Evolutionary conservation across 768 basidiomycete species (phyloP).

Genomic region (Serendipita vermifera): DNA sequence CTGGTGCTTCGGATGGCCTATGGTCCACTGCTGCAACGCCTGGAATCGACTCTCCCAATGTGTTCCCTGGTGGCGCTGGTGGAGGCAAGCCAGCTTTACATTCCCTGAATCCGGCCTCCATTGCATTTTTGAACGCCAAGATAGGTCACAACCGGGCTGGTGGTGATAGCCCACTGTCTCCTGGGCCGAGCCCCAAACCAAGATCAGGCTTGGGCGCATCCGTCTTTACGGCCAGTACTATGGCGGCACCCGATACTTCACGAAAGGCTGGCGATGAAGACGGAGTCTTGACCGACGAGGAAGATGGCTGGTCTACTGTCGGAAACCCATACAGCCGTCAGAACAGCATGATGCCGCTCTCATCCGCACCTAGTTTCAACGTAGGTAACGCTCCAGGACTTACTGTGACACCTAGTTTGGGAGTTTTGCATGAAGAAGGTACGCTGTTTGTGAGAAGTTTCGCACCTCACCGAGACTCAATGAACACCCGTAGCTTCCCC

Average conservation of each 20-base stretch:
- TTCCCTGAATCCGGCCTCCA: background rate
- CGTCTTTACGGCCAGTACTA: background rate
- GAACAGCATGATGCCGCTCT: constrained; percentile 3
- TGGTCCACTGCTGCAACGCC: constrained; percentile 7
- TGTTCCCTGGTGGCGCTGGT: background rate
- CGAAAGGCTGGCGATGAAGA: background rate
- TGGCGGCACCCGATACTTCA: background rate
- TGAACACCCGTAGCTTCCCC: too few relatives aligned
- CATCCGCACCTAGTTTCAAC: too few relatives aligned
- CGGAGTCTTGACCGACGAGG: background rate
- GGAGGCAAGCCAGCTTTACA: background rate
- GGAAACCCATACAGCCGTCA: constrained; percentile 2
- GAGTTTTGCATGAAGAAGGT: constrained; percentile 7
- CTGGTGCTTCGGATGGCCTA: background rate
- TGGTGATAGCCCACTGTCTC: background rate
- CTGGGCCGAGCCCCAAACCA: constrained; percentile 3
- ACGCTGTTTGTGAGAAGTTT: too few relatives aligned
- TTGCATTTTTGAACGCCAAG: background rate
- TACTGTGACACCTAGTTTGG: background rate
- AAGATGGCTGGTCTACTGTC: constrained; percentile 4
- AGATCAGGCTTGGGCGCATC: background rate
- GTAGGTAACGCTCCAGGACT: background rate
- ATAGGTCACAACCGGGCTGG: background rate
- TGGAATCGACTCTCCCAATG: constrained; percentile 2
- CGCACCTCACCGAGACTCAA: too few relatives aligned